Conservation (phyloP, 768 basidiomycete species). For the Mrakia hoshinonis region DNA sequence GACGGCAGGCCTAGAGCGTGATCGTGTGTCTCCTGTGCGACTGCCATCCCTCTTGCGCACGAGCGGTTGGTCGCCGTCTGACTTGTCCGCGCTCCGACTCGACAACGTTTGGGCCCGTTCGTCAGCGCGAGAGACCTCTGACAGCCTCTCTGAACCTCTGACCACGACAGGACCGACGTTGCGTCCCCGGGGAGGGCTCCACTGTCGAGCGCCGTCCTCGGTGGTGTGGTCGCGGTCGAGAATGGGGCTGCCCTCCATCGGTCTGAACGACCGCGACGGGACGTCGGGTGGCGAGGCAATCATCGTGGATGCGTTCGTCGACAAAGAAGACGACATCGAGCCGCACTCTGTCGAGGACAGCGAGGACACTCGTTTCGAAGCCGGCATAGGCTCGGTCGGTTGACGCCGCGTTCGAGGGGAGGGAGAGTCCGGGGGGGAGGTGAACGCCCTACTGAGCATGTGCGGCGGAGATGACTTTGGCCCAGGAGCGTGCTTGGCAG, state of each 20-base stretch:
- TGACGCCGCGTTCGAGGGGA: neutral
- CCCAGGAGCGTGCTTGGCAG: neutral
- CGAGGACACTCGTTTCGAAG: neutral
- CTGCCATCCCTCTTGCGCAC: neutral
- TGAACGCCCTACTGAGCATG: neutral
- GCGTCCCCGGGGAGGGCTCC: neutral
- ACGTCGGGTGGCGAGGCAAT: neutral
- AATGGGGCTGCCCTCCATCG: neutral
- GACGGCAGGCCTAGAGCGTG: neutral
- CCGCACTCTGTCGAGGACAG: neutral
- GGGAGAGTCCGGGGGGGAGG: constrained; percentile 1
- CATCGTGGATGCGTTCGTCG: constrained; percentile 3
- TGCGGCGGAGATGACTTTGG: neutral
- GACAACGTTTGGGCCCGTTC: neutral
- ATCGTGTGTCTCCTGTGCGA: neutral
- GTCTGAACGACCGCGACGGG: neutral
- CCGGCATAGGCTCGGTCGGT: neutral
- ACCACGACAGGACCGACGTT: neutral
- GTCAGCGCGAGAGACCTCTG: neutral
- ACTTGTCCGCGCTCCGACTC: neutral
- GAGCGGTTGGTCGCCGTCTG: neutral
- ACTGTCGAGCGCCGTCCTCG: neutral
- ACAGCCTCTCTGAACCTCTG: neutral
- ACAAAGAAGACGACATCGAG: neutral
- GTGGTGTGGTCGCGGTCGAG: neutral